Percentiles rank a stretch among this genome's conserved stretches.
Evolutionary conservation across 2,329 filamentous ascomycete genomes (phyloP).

Genomic region (Pseudogymnoascus sp.): DNA sequence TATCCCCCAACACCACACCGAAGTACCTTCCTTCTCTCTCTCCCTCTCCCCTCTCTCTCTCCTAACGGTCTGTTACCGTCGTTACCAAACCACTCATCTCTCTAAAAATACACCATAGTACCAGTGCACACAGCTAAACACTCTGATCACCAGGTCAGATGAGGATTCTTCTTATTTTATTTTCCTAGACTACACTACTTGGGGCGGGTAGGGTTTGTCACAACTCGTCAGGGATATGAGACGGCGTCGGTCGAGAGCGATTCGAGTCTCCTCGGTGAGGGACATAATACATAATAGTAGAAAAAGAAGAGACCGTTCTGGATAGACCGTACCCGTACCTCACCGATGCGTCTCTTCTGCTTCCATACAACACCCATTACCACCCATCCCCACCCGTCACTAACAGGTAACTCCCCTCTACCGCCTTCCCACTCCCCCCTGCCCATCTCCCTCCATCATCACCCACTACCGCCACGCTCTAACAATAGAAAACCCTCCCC

Average conservation of each 20-base stretch:
- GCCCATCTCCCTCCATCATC: not conserved
- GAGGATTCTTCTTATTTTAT: too few relatives aligned
- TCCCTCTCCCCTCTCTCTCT: too few relatives aligned
- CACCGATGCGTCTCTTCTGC: not conserved
- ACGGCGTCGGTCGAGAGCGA: too few relatives aligned
- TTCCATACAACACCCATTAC: not conserved
- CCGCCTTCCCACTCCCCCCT: too few relatives aligned
- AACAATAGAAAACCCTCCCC: not conserved
- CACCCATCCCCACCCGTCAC: not conserved
- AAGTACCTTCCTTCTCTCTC: too few relatives aligned
- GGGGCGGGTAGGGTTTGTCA: too few relatives aligned
- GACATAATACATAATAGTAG: not conserved
- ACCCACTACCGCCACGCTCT: not conserved
- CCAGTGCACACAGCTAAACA: too few relatives aligned
- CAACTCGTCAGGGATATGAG: not conserved
- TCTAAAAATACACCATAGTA: not conserved
- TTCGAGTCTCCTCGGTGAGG: not conserved
- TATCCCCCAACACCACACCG: too few relatives aligned
- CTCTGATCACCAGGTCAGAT: slow-evolving; percentile 4
- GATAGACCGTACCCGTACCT: not conserved
- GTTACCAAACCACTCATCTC: not conserved
- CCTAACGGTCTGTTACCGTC: not conserved
- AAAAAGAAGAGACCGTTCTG: not conserved
- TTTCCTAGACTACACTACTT: too few relatives aligned
- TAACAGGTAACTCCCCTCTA: not conserved